phyloP scores from a whole-genome alignment of 2,329 filamentous ascomycete genomes.

The Epichloe glyceriae region DNA sequence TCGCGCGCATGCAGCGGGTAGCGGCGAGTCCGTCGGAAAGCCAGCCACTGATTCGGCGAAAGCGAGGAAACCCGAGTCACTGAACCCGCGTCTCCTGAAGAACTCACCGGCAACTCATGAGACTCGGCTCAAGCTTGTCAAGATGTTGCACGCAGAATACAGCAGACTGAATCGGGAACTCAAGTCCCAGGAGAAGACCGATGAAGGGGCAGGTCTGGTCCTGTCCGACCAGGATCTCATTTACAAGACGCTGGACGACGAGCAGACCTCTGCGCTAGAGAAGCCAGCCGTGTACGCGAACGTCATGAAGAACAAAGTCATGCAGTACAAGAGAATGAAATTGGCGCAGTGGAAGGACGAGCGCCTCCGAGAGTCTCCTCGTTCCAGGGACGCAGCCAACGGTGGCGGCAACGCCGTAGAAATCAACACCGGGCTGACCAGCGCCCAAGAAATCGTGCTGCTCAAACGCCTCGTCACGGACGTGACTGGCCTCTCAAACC shows the following conservation, averaged over 20 bases:
- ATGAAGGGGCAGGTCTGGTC: slow-evolving; percentile 30
- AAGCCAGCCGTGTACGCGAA: slow-evolving; percentile 66
- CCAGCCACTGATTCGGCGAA: background rate
- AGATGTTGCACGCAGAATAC: slow-evolving; percentile 52
- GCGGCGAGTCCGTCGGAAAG: background rate
- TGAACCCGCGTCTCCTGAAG: slow-evolving; percentile 56
- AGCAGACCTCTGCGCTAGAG: slow-evolving; percentile 59
- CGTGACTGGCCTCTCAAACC: slow-evolving; percentile 46
- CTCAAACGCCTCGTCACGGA: slow-evolving; percentile 51
- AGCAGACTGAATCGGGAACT: slow-evolving; percentile 53
- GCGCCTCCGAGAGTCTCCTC: slow-evolving; percentile 22
- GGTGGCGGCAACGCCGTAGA: slow-evolving; percentile 29
- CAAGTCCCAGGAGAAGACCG: slow-evolving; percentile 33
- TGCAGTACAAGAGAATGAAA: slow-evolving; percentile 63
- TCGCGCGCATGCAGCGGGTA: background rate
- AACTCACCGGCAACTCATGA: slow-evolving; percentile 43
- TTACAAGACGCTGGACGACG: slow-evolving; percentile 58
- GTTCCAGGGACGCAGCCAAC: background rate
- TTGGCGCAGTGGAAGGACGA: slow-evolving; percentile 58
- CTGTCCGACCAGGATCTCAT: slow-evolving; percentile 56
- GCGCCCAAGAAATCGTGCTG: slow-evolving; percentile 54
- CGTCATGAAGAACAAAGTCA: slow-evolving; percentile 69
- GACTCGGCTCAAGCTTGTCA: slow-evolving; percentile 43
- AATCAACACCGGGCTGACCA: slow-evolving; percentile 57
- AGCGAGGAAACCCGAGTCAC: slow-evolving; percentile 29